phyloP scores from a whole-genome alignment of 83 land plant species.

The Isoetes engelmannii region DNA sequence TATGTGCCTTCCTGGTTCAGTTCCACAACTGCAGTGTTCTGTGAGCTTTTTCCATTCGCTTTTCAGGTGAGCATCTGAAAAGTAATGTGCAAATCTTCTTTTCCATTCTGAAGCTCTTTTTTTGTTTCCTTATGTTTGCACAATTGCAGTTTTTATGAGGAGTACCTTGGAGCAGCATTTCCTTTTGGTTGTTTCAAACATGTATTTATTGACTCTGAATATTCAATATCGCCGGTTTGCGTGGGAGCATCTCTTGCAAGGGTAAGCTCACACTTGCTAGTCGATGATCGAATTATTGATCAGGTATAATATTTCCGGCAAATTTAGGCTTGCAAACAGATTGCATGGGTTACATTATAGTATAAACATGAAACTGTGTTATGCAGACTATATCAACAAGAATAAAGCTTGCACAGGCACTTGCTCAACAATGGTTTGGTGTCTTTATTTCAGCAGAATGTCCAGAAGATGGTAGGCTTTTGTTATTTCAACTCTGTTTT shows the following conservation, averaged over 20 bases:
- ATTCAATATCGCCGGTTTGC: slow-evolving; percentile 40
- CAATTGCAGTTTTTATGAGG: slow-evolving; percentile 64
- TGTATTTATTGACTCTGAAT: slow-evolving; percentile 77
- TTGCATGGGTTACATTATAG: too few species aligned
- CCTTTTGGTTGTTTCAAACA: slow-evolving; percentile 97
- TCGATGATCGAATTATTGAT: slow-evolving; percentile 87
- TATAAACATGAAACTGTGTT: too few species aligned
- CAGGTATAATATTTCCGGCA: slow-evolving; percentile 44
- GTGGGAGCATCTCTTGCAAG: slow-evolving; percentile 77
- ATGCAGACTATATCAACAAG: slow-evolving; percentile 74
- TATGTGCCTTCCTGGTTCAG: slow-evolving; percentile 50
- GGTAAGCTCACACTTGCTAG: slow-evolving; percentile 75
- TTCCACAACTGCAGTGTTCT: slow-evolving; percentile 56
- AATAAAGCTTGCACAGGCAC: slow-evolving; percentile 79
- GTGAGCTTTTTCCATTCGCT: slow-evolving; percentile 70
- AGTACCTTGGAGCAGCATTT: slow-evolving; percentile 66
- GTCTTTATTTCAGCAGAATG: slow-evolving; percentile 76
- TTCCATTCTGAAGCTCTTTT: background rate
- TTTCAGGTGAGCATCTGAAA: slow-evolving; percentile 57
- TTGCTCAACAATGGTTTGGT: slow-evolving; percentile 99
- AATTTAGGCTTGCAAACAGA: too few species aligned
- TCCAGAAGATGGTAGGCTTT: slow-evolving; percentile 67
- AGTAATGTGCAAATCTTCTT: background rate
- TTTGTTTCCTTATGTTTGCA: background rate
- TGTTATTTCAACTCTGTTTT: background rate